A percentile compares a stretch with the other conserved stretches of the same genome.
These are phyloP conservation scores for Colletotrichum noveboracense DNA, from an alignment of 2,329 filamentous ascomycete species.

Conservation along the genomic window DNA sequence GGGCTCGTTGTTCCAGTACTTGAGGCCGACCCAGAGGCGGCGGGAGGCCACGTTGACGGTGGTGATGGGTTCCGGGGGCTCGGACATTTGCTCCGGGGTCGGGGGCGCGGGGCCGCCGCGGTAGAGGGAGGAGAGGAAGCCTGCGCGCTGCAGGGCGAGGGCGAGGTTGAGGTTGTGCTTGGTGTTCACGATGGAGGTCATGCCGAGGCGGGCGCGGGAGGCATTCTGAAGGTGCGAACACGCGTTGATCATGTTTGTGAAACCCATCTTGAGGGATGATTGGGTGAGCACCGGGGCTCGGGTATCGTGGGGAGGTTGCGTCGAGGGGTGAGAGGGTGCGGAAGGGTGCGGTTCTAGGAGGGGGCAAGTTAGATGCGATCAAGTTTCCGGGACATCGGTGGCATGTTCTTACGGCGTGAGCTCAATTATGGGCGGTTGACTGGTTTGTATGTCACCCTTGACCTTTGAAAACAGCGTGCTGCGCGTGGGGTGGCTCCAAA, in stretches of 20 bases:
- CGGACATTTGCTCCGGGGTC: conserved; percentile 47
- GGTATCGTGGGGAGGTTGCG: not conserved
- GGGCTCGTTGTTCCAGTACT: conserved; percentile 85
- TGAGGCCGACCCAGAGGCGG: conserved; percentile 86
- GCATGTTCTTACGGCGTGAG: not conserved
- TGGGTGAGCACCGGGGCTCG: not conserved
- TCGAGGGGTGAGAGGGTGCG: not conserved
- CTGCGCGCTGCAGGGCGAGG: conserved; percentile 80
- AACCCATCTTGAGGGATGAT: conserved; percentile 29
- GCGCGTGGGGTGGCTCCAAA: not conserved
- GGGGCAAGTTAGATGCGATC: not conserved
- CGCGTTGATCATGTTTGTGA: conserved; percentile 77
- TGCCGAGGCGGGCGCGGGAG: conserved; percentile 78
- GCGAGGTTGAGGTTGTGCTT: conserved; percentile 80
- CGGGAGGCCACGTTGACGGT: conserved; percentile 74
- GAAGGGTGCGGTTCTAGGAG: not conserved
- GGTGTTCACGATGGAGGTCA: conserved; percentile 82
- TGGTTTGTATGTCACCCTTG: too few relatives aligned
- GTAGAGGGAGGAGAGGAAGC: conserved; percentile 81
- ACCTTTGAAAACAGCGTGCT: not conserved
- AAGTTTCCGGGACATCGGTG: not conserved
- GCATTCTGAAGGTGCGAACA: conserved; percentile 94
- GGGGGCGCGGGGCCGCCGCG: conserved; percentile 67
- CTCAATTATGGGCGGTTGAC: not conserved
- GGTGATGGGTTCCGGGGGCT: conserved; percentile 65